A percentile compares a stretch with the other conserved stretches of the same genome.
phyloP scores from a whole-genome alignment of 805 yeast species.

The Lipomyces spencermartinsiae region DNA sequence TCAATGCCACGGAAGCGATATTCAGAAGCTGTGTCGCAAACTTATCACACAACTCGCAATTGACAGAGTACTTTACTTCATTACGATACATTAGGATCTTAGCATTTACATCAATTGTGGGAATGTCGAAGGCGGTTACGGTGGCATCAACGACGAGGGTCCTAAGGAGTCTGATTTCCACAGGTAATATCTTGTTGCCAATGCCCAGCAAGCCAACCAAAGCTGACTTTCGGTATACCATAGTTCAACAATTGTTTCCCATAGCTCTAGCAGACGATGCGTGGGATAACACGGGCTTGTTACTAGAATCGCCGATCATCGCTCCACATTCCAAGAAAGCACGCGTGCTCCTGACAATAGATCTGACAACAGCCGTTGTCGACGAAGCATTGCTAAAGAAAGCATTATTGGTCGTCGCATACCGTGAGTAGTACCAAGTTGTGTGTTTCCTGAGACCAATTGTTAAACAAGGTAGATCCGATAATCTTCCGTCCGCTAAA shows the following conservation, averaged over 20 bases:
- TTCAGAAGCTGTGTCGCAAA: no score
- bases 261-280: conserved; percentile 76
- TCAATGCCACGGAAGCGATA: no score
- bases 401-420: conserved; percentile 72
- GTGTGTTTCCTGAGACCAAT: no score
- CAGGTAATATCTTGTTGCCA: conserved; percentile 17
- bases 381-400: conserved; percentile 72
- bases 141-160: conserved; percentile 18
- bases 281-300: conserved; percentile 96
- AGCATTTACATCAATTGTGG: no score
- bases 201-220: background rate
- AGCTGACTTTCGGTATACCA: background rate
- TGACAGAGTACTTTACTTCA: no score
- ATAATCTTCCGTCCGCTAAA: conserved; percentile 91
- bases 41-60: no score
- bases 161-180: conserved; percentile 22
- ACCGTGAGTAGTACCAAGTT: conserved; percentile 50
- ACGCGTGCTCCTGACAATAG: conserved; percentile 73
- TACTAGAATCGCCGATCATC: conserved; percentile 65
- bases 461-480: conserved; percentile 57
- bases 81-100: no score
- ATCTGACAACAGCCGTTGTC: conserved; percentile 80
- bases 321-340: conserved; percentile 38
- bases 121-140: conserved; percentile 4
- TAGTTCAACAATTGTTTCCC: conserved; percentile 81